Base-by-base conservation (phyloP, 2,329 filamentous ascomycete species). In the Alternaria sp. region DNA sequence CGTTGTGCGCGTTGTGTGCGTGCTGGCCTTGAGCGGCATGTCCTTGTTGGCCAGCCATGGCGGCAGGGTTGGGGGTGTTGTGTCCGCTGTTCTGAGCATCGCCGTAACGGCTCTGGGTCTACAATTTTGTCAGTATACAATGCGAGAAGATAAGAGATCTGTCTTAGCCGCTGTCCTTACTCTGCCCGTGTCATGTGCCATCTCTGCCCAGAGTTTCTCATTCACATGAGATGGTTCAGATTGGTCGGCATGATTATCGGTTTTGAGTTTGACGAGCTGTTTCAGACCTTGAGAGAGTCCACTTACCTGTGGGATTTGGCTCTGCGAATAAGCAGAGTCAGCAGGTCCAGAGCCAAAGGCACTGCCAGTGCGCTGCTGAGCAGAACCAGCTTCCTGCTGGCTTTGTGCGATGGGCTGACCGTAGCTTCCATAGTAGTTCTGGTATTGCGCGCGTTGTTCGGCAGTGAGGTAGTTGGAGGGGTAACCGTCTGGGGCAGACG, bases 31-130 rank as follows among this genome's bases (percentile, higher is more conserved):
- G 79, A 30, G 86, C 84, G 53, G 82, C 82, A 58, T 82, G 81
- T 67, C 87, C 77, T 62, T 87, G 85, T 62, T 86, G 85, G 56
- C 81, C 83, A 62, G 85, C 85, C 63, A 88, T 80, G 44, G 90
- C 86, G 26, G 90, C 86, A 26, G 94, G 93, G 82, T 96, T 96
- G 36, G 95, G 94, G 3, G 94, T 97, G 73, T 91, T 95, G 79
- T 96, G 91, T 47, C 93, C 95, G 78, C 93, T 97, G 83, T 91
- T 93, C 74, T 93, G 92, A 65, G 88, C 87, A 59, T 97, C 93
- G 66, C 88, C 86, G 74, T 90, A 90, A 70, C 90, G 91, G 78
- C 89, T 92, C 78, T 94, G 92, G 43, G 70, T 61, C 73, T 80
- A 55, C 61, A 46, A 36, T 7, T 11, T 58, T 57, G 67, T 76